Evolutionary conservation across 441 rosid species (phyloP), one percentile per base, ranked within the genome.

Genomic region (Adansonia rubrostipa): DNA sequence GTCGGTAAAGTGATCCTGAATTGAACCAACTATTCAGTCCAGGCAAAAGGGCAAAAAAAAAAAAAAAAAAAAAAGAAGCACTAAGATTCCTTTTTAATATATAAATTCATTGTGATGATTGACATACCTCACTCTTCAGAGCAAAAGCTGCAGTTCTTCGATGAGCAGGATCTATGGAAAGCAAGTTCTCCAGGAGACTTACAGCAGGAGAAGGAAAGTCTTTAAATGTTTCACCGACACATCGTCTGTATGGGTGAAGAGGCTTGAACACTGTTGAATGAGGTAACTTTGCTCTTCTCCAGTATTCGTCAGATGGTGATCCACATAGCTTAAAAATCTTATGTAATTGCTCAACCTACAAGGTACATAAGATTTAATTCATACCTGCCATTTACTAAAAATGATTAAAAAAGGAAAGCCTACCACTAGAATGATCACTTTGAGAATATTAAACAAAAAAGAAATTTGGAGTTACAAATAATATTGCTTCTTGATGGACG

Each of bases 301-400:
- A 95, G 76, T 90, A 95, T 77, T 86, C 92, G 14, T 92, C 97
- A 0, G 93, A 78, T 48, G 99, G 98, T 56, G 96, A 92, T 73
- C 99, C 98, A 67, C 99, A 95, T 17, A 95, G 90, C 92, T 91
- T 93, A 85, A 93, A 92, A 73, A 93, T 95, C 83, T 90, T 91
- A 78, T 95, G 98, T 86, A 93, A 69, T 82, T 95, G 99, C 86
- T 95, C 99, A 50, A 95, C 98, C 99, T 95, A 70, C 54, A 84
- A 82, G 22, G 47, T 19, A 60, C 44, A 70, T 22, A 54, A 75
- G 51, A 28, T 58, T 58, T 24, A 60, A 40, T 45, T 44, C 53
- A 42, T 14, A 10, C 19, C 9, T 57, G 9, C 17, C 44, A n/a
- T 45, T 54, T 50, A n/a, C 11, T 10, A 28, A 62, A 47, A 54